Conservation (phyloP, 2,329 filamentous ascomycete genomes). For the Acephala macrosclerotiorum region DNA sequence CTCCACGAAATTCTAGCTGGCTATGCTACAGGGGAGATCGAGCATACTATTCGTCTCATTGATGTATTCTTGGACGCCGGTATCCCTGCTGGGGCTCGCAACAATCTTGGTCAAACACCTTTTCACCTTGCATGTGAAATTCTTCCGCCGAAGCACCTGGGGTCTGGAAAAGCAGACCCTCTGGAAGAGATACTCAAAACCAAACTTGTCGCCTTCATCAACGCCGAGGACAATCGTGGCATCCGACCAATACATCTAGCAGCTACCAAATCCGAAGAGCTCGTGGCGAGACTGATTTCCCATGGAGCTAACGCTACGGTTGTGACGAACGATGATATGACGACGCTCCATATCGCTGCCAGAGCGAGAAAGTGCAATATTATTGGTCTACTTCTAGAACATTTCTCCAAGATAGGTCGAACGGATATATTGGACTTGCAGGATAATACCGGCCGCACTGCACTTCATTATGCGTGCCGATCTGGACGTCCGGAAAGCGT, state of each 20-base stretch:
- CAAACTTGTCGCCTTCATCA: slow-evolving; percentile 9
- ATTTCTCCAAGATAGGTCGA: background rate
- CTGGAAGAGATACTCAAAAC: slow-evolving; percentile 16
- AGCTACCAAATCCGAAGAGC: slow-evolving; percentile 23
- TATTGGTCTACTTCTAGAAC: slow-evolving; percentile 33
- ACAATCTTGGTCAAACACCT: slow-evolving; percentile 22
- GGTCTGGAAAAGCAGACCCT: background rate
- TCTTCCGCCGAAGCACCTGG: background rate
- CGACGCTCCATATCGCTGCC: slow-evolving; percentile 50
- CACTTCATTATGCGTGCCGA: slow-evolving; percentile 33
- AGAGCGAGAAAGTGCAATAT: slow-evolving; percentile 45
- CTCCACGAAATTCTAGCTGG: slow-evolving; percentile 12
- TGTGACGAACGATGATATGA: slow-evolving; percentile 46
- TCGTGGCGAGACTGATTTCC: slow-evolving; percentile 28
- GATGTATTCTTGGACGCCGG: slow-evolving; percentile 8
- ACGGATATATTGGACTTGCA: slow-evolving; percentile 12
- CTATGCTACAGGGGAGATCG: background rate
- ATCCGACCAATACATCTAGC: slow-evolving; percentile 31
- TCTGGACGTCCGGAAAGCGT: slow-evolving; percentile 32
- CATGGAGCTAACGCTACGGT: slow-evolving; percentile 46
- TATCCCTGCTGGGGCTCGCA: slow-evolving; percentile 15
- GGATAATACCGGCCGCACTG: slow-evolving; percentile 24
- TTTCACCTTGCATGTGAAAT: slow-evolving; percentile 15
- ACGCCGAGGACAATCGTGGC: slow-evolving; percentile 36
- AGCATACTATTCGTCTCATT: background rate